Percentiles rank a stretch among this genome's conserved stretches.
phyloP scores from a whole-genome alignment of 2,329 filamentous ascomycete genomes.

The Aschersonia sp. region DNA sequence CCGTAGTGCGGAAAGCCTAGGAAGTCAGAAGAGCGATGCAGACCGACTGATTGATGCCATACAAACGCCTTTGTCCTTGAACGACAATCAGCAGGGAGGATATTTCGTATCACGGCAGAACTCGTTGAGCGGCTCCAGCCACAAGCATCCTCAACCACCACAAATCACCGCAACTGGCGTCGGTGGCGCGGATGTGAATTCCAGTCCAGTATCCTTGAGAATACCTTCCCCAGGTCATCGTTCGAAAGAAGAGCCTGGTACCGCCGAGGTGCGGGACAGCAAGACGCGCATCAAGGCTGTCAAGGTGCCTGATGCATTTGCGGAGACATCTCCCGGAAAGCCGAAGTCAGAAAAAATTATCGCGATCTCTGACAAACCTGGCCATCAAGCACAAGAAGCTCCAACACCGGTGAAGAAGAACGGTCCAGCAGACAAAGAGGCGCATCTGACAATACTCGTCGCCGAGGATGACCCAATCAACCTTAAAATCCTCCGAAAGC shows the following conservation, averaged over 20 bases:
- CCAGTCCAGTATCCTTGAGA: conserved; percentile 5
- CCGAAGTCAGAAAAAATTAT: conserved; percentile 11
- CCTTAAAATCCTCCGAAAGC: conserved; percentile 64
- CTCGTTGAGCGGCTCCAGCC: conserved; percentile 7
- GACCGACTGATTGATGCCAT: conserved; percentile 61
- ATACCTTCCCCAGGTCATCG: not conserved
- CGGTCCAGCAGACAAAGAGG: conserved; percentile 7
- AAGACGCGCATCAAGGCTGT: conserved; percentile 31
- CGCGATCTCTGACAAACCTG: no score
- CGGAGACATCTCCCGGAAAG: conserved; percentile 15
- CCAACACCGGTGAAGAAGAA: conserved; percentile 9
- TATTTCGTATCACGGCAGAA: conserved; percentile 8
- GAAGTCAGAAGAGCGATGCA: conserved; percentile 42
- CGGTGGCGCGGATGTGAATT: conserved; percentile 1
- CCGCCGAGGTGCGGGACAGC: conserved; percentile 24
- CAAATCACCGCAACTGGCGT: not conserved
- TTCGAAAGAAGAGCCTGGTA: conserved; percentile 15
- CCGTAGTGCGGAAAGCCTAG: conserved; percentile 19
- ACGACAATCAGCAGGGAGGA: conserved; percentile 21
- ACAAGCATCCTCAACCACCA: conserved; percentile 2
- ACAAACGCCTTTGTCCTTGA: conserved; percentile 35
- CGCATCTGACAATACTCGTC: conserved; percentile 49
- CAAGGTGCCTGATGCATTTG: conserved; percentile 32
- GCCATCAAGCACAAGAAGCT: not conserved
- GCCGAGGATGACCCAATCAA: conserved; percentile 86